A percentile compares a stretch with the other conserved stretches of the same genome.
phyloP scores from a whole-genome alignment of 106 monocot species.

The Dioscorea zingiberensis region DNA sequence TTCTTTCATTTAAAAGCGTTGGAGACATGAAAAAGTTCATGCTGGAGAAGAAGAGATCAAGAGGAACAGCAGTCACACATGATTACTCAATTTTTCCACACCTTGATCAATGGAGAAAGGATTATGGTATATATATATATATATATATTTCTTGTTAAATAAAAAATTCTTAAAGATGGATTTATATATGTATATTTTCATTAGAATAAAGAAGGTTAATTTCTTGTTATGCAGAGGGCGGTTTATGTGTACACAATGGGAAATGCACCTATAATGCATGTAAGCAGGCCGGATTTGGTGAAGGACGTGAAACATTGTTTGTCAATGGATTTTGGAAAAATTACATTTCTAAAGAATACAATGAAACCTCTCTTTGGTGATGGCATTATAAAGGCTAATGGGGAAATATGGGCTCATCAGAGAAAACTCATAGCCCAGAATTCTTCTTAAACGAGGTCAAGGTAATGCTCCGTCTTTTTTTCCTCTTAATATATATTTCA shows the following conservation, averaged over 20 bases:
- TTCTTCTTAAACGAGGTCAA: conserved; percentile 76
- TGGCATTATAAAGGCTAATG: conserved; percentile 56
- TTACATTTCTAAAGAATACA: conserved; percentile 34
- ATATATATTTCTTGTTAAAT: too few relatives aligned
- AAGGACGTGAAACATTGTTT: conserved; percentile 50
- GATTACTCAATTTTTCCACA: not conserved
- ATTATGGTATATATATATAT: too few relatives aligned
- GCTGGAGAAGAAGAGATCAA: not conserved
- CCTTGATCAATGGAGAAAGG: too few relatives aligned
- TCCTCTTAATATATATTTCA: too few relatives aligned
- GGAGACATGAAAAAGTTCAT: not conserved
- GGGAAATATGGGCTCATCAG: conserved; percentile 51
- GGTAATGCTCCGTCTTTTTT: conserved; percentile 12
- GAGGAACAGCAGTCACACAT: not conserved
- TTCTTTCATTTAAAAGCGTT: not conserved
- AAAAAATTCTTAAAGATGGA: too few relatives aligned
- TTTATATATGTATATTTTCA: too few relatives aligned
- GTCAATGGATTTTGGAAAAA: conserved; percentile 57
- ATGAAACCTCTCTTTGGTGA: conserved; percentile 55
- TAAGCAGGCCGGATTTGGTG: conserved; percentile 47
- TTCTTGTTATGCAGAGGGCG: conserved; percentile 23
- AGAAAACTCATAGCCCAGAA: conserved; percentile 72
- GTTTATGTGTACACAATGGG: conserved; percentile 46
- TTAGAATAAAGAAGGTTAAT: too few relatives aligned
- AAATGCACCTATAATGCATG: conserved; percentile 35